A percentile compares a stretch with the other conserved stretches of the same genome.
phyloP scores from a whole-genome alignment of 2,329 filamentous ascomycete species.

The Trichoderma sp. region DNA sequence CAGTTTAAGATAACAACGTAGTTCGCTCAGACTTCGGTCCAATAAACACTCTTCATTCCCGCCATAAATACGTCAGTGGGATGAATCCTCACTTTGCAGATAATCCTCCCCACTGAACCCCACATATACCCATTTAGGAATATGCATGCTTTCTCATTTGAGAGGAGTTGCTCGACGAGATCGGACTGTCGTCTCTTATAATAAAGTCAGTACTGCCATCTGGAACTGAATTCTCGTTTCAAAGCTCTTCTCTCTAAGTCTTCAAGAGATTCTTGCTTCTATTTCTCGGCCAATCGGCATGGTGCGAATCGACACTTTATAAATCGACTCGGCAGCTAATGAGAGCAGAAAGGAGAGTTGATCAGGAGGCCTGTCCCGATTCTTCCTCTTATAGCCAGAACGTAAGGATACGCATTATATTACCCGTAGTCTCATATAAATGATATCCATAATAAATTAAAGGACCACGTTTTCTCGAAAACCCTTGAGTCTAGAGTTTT shows the following conservation, averaged over 20 bases:
- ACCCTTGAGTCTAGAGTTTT: background rate
- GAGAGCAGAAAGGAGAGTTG: background rate
- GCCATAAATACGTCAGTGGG: background rate
- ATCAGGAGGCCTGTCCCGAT: background rate
- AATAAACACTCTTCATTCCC: background rate
- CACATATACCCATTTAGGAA: background rate
- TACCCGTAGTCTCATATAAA: background rate
- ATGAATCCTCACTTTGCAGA: background rate
- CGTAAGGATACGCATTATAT: too few relatives aligned
- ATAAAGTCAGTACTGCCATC: background rate
- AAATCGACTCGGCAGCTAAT: background rate
- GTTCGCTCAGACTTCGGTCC: background rate
- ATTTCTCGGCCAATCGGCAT: background rate
- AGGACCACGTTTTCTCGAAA: background rate
- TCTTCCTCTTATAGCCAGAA: too few relatives aligned
- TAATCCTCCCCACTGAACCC: background rate
- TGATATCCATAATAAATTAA: fast-evolving
- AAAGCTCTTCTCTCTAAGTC: background rate
- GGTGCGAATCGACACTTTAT: background rate
- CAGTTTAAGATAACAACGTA: background rate
- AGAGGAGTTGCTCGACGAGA: background rate
- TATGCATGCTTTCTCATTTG: background rate
- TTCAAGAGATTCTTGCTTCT: background rate
- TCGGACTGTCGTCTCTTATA: background rate
- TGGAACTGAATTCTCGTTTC: background rate